Base-by-base conservation (phyloP, 768 basidiomycete genomes). In the Russula sp. region DNA sequence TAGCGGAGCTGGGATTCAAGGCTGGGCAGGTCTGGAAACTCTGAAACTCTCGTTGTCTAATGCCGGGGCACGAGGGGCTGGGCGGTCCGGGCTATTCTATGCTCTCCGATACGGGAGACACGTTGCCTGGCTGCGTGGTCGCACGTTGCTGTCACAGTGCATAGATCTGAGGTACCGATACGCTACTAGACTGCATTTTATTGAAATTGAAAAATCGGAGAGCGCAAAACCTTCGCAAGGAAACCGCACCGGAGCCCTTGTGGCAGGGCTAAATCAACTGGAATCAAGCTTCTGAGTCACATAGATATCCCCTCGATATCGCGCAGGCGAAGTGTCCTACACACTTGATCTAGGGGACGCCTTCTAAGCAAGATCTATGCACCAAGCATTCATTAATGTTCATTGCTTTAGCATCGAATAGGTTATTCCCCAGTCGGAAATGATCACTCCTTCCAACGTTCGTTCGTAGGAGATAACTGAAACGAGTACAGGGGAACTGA, bases 1-100 rank as follows among this genome's bases (percentile, higher is more conserved):
- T 93, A 46, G 81, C 79, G 32, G 80, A 83, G 65, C 68, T 91
- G 69, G 88, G 89, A 5, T 82, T 79, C 69, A 75, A 76, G 39
- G 77, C 81, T 35, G 77, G 75, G 22, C 81, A 91, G 69, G 88
- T 92, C 22, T 81, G 83, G 76, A 91, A 90, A 71, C 70, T 90
- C 42, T 89, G 67, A 69, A 22, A 46, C 45, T 10, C 22, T 25
- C 46, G 16, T 7, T 47, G 46, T 22, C 36, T 52, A 20, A 10
- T 35, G n/a, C 16, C 13, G n/a, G 51, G 6, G 51, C 20, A 46
- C 13, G 46, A 25, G 46, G 46, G 18, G 13, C 20, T 20, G n/a
- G n/a, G n/a, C 2, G 25, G 35, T 20, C 35, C n/a, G 20, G 13
- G 36, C 32, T 18, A 41, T 41, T 49, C 47, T 9, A 32, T 32